phyloP scores from a whole-genome alignment of 129 eudicot species.

The Escallonia herrerae region DNA sequence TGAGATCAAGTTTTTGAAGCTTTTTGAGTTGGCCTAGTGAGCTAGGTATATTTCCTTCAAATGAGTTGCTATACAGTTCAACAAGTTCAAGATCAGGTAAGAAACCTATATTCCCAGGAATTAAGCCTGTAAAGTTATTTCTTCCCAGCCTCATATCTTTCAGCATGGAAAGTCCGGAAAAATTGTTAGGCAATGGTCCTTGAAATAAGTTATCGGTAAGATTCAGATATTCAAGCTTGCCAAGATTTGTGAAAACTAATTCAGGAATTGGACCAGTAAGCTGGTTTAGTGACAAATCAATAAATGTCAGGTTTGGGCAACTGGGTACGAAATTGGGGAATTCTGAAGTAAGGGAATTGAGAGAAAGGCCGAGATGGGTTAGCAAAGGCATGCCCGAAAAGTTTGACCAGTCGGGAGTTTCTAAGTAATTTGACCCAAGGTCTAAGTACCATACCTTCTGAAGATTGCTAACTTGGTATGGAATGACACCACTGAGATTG shows the following conservation, averaged over 20 bases:
- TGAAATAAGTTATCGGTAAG: conserved; percentile 43
- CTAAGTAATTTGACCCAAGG: conserved; percentile 64
- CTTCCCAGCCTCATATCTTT: conserved; percentile 33
- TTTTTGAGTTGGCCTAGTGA: conserved; percentile 53
- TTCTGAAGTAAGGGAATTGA: conserved; percentile 34
- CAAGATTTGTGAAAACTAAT: conserved; percentile 41
- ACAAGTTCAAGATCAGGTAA: conserved; percentile 38
- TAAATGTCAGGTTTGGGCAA: conserved; percentile 48
- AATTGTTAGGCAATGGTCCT: conserved; percentile 39
- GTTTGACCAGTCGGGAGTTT: conserved; percentile 55
- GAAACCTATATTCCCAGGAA: conserved; percentile 36
- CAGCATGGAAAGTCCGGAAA: conserved; percentile 36
- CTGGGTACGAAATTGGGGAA: conserved; percentile 57
- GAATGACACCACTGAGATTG: conserved; percentile 43
- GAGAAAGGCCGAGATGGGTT: conserved; percentile 40
- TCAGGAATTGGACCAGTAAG: conserved; percentile 65
- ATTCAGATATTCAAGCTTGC: conserved; percentile 54
- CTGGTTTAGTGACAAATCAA: conserved; percentile 65
- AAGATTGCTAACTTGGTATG: conserved; percentile 53
- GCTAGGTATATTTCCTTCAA: conserved; percentile 52
- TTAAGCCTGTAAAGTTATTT: conserved; percentile 43
- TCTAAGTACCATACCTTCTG: conserved; percentile 48
- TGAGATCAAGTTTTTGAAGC: conserved; percentile 44
- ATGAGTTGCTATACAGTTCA: conserved; percentile 35
- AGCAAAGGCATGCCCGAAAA: conserved; percentile 51